Conservation (phyloP, 176 grass and related monocot genomes). For the Eragrostis nindensis region DNA sequence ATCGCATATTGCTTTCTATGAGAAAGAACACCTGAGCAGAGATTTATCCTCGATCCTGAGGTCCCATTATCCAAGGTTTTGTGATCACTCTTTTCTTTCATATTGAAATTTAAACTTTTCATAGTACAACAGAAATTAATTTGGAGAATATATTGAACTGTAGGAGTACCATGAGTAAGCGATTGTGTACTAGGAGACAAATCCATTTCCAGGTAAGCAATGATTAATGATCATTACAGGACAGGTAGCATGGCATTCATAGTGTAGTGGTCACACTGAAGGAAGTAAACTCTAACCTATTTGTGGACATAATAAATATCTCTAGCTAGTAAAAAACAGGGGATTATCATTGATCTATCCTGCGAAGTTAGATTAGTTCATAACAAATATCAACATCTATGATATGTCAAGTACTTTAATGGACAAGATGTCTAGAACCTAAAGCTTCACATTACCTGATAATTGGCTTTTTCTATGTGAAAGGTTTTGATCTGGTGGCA, state of each 20-base stretch:
- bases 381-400: neutral
- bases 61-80: constrained; percentile 77
- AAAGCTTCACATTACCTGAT: no score
- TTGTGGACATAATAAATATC: neutral
- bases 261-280: neutral
- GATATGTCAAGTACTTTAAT: no score
- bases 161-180: constrained; percentile 77
- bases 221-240: neutral
- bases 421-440: no score
- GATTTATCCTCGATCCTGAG: constrained; percentile 75
- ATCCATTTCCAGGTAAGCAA: constrained; percentile 64
- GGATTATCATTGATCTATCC: no score
- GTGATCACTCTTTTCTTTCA: neutral
- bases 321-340: no score
- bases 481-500: constrained; percentile 65
- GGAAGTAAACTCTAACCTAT: neutral
- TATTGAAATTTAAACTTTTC: neutral
- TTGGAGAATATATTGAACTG: constrained; percentile 19
- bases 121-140: neutral
- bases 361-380: constrained; percentile 58
- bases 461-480: constrained; percentile 26
- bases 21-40: constrained; percentile 75
- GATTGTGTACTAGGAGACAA: constrained; percentile 60
- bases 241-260: neutral
- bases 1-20: constrained; percentile 66